These are phyloP conservation scores for Bidens hawaiensis DNA, from an alignment of 140 eudicot genomes.

Conservation along the genomic window DNA sequence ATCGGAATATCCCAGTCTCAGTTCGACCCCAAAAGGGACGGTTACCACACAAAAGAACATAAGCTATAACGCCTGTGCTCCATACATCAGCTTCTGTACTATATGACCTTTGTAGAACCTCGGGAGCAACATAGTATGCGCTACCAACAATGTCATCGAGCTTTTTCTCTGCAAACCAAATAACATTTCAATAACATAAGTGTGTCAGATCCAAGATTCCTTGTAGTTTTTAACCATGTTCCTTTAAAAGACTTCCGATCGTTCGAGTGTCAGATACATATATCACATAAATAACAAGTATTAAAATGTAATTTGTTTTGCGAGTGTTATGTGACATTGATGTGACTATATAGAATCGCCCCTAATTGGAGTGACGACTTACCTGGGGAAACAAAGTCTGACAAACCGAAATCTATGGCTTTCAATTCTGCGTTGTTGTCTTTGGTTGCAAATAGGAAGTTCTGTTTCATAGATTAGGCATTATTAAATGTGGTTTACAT, in stretches of 20 bases:
- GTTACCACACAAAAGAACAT: constrained; percentile 33
- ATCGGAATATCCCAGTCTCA: constrained; percentile 33
- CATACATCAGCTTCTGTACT: constrained; percentile 37
- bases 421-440: constrained; percentile 28
- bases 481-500: background rate
- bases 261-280: background rate
- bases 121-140: constrained; percentile 40
- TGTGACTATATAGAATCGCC: background rate
- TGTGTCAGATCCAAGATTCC: background rate
- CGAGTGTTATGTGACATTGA: background rate
- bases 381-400: constrained; percentile 27
- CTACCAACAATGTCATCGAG: constrained; percentile 40
- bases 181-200: background rate
- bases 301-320: too few relatives aligned
- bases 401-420: constrained; percentile 39
- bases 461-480: constrained; percentile 22
- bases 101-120: constrained; percentile 38
- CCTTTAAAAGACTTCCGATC: too few relatives aligned
- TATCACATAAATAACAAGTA: background rate
- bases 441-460: constrained; percentile 29
- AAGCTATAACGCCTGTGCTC: constrained; percentile 32
- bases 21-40: constrained; percentile 46
- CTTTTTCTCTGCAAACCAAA: constrained; percentile 19
- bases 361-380: background rate
- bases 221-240: too few relatives aligned